Base-by-base conservation (phyloP, 2,329 filamentous ascomycete genomes). In the Waltergamsia citrina region DNA sequence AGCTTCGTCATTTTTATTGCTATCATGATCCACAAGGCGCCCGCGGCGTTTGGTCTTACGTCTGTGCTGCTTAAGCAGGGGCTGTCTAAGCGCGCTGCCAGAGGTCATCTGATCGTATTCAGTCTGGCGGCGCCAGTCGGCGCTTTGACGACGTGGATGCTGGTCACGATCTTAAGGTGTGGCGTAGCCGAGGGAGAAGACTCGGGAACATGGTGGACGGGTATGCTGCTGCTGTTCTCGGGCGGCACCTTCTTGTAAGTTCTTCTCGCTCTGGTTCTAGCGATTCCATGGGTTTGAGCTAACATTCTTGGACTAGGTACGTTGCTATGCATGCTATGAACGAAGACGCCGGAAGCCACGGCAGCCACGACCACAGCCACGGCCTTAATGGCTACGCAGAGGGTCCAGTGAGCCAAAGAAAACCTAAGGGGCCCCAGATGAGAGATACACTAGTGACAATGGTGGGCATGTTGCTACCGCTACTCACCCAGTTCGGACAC, bases 301-400 rank as follows among this genome's bases (percentile, higher is more conserved):
- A 18, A n/a, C 17, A 8, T 18, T 6, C 8, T 16, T 10, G 29
- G n/a, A 4, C 29, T 20, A 93, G 86, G 47, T 94, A 96, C 51
- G 92, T 98, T 28, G 92, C 92, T 1, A 95, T 96, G 88, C 92
- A 98, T 52, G 87, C 88, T 1, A 94, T 96, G 86, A 85, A 93
- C 52, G 88, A 94, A 49, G 74, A 79, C 16, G 63, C 67, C 33
- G 56, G 59, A 7, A 53, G 60, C 3, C 60, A 69, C 20, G n/a
- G n/a, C n/a, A 57, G 62, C 33, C 67, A 78, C 41, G 65, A 62
- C 33, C 67, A 78, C 41, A 65, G 75, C n/a, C 63, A 72, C 37
- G 57, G 63, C 33, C 47, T 56, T 1, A 77, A 79, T 41, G 69
- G 76, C 33, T 76, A 74, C 48, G 48, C 62, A 6, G 74, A 79